These are phyloP conservation scores for Pythium diclinum DNA, from an alignment of 352 stramenopile species.

Conservation along the genomic window DNA sequence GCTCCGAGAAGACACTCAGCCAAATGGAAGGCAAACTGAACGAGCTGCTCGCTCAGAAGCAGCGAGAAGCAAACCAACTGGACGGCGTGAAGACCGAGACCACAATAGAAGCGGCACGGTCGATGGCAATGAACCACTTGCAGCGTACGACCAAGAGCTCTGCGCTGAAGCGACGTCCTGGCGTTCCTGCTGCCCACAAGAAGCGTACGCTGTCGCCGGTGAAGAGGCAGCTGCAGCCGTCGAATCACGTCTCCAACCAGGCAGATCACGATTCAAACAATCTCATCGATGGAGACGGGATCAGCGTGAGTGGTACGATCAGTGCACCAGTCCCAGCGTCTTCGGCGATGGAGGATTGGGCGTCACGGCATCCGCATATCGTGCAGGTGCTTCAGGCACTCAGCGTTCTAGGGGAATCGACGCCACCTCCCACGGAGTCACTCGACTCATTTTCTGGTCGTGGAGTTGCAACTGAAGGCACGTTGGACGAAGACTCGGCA, in stretches of 20 bases:
- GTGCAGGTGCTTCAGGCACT: slow-evolving; percentile 40
- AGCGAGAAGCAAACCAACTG: neutral
- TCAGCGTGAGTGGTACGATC: neutral
- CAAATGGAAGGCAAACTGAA: slow-evolving; percentile 27
- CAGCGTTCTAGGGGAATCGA: neutral
- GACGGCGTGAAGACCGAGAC: neutral
- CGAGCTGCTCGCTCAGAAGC: slow-evolving; percentile 13
- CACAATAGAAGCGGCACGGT: neutral
- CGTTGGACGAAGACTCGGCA: neutral
- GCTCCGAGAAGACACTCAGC: neutral
- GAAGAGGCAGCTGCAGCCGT: neutral
- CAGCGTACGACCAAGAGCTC: slow-evolving; percentile 19
- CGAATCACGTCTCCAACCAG: slow-evolving; percentile 11
- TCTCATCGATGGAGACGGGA: neutral
- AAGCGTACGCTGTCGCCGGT: slow-evolving; percentile 12
- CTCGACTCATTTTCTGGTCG: slow-evolving; percentile 16
- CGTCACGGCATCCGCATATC: slow-evolving; percentile 45
- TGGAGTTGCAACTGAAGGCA: neutral
- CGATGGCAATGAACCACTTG: slow-evolving; percentile 11
- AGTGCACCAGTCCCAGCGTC: neutral
- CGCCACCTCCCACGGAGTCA: neutral
- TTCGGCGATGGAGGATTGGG: slow-evolving; percentile 26
- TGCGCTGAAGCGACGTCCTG: slow-evolving; percentile 13
- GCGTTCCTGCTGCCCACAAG: neutral
- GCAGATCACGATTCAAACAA: neutral